Percentiles rank a stretch among this genome's conserved stretches.
phyloP scores from a whole-genome alignment of 202 grass and related monocot species.

The Zoysia matrella region DNA sequence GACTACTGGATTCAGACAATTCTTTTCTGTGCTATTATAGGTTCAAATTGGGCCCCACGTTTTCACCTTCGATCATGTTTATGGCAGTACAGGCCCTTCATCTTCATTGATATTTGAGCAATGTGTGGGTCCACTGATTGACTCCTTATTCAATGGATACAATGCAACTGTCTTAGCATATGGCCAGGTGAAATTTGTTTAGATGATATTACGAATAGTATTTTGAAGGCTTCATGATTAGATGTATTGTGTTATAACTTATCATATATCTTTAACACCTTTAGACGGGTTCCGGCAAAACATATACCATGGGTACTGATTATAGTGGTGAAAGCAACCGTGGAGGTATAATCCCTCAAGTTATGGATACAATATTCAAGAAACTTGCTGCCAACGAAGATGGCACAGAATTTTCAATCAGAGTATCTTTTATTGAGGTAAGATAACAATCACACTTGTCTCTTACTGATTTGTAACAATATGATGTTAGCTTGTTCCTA shows the following conservation, averaged over 20 bases:
- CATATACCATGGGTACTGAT: slow-evolving; percentile 96
- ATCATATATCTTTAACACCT: slow-evolving; percentile 34
- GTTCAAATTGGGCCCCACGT: slow-evolving; percentile 86
- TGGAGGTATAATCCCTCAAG: slow-evolving; percentile 90
- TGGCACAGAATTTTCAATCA: slow-evolving; percentile 71
- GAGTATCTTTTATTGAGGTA: slow-evolving; percentile 99
- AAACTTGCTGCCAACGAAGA: slow-evolving; percentile 67
- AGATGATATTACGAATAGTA: slow-evolving; percentile 11
- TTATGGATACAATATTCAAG: slow-evolving; percentile 92
- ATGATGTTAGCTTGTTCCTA: too few species aligned
- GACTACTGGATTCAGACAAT: slow-evolving; percentile 1
- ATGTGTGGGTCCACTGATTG: slow-evolving; percentile 73
- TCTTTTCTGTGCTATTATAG: slow-evolving; percentile 42
- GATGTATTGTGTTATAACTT: slow-evolving; percentile 31
- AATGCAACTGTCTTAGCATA: slow-evolving; percentile 94
- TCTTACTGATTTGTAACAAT: too few species aligned
- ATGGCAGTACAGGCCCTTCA: slow-evolving; percentile 61
- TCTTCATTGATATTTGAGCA: slow-evolving; percentile 73
- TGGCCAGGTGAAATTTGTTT: slow-evolving; percentile 67
- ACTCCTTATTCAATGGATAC: slow-evolving; percentile 81
- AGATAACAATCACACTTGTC: too few species aligned
- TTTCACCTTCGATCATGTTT: slow-evolving; percentile 91
- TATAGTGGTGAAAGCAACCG: slow-evolving; percentile 65
- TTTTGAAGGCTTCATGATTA: background rate
- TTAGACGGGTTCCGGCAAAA: slow-evolving; percentile 96